These are phyloP conservation scores for Trametes elegans DNA, from an alignment of 768 basidiomycete species.

Conservation along the genomic window DNA sequence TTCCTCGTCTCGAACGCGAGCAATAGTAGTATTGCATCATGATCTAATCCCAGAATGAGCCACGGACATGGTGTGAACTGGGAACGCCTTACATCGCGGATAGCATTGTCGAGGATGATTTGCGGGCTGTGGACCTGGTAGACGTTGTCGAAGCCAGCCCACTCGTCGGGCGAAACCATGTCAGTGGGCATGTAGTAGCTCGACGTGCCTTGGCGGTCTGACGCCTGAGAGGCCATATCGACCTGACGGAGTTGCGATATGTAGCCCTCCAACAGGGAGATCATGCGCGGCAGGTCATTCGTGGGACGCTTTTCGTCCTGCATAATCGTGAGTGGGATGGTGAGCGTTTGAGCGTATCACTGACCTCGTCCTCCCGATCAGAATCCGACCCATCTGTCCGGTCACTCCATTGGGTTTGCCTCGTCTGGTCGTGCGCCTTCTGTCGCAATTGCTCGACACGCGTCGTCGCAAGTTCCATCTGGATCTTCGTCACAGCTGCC, in stretches of 20 bases:
- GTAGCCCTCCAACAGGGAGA: conserved; percentile 60
- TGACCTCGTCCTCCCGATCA: not conserved
- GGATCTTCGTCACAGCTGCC: conserved; percentile 61
- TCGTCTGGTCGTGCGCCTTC: conserved; percentile 6
- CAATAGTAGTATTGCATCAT: conserved; percentile 88
- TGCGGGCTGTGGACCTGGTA: conserved; percentile 89
- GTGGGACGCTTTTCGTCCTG: not conserved
- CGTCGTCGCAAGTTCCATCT: conserved; percentile 54
- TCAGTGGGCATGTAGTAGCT: conserved; percentile 69
- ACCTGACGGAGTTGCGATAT: conserved; percentile 49
- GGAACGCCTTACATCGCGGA: conserved; percentile 63
- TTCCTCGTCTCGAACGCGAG: conserved; percentile 67
- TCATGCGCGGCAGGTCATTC: conserved; percentile 45
- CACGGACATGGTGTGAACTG: not conserved
- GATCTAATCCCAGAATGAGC: conserved; percentile 49
- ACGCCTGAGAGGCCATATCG: conserved; percentile 37
- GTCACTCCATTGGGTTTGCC: not conserved
- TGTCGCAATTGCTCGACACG: conserved; percentile 51
- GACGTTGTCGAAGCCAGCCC: conserved; percentile 85
- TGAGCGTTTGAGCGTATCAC: not conserved
- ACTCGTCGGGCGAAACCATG: conserved; percentile 64
- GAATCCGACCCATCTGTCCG: not conserved
- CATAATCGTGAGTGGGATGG: too few relatives aligned
- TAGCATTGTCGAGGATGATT: conserved; percentile 70
- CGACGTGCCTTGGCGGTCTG: conserved; percentile 7